Conservation (phyloP, 768 basidiomycete species). For the Cyathus striatus region DNA sequence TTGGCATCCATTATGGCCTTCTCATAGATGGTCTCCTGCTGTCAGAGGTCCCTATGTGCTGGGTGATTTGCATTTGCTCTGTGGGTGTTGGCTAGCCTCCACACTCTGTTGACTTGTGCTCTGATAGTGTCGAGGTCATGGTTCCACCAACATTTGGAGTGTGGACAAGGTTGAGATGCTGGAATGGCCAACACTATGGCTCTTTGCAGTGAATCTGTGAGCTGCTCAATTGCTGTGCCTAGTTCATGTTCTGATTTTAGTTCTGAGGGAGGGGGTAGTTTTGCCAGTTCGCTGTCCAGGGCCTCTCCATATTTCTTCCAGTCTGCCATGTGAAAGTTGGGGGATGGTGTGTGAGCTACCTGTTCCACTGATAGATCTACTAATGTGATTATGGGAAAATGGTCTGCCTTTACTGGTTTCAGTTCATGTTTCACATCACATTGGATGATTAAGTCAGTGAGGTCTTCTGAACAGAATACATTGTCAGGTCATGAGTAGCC, state of each 20-base stretch:
- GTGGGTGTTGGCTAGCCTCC: conserved; percentile 2
- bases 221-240: neutral
- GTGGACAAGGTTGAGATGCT: conserved; percentile 30
- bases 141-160: conserved; percentile 25
- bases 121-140: conserved; percentile 15
- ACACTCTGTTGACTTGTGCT: conserved; percentile 9
- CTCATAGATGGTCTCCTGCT: conserved; percentile 6
- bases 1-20: conserved; percentile 14
- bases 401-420: conserved; percentile 26
- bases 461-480: conserved; percentile 23
- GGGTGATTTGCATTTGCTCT: conserved; percentile 12
- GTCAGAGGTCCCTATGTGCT: conserved; percentile 9
- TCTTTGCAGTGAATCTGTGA: conserved; percentile 6
- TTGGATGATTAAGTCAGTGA: conserved; percentile 10
- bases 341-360: neutral
- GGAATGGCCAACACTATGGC: conserved; percentile 4
- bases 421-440: conserved; percentile 18
- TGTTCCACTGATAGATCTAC: conserved; percentile 14
- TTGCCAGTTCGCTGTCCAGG: conserved; percentile 13
- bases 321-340: conserved; percentile 12
- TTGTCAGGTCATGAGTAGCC: no score
- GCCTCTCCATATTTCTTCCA: conserved; percentile 16
- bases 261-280: neutral
- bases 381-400: conserved; percentile 29
- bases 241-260: conserved; percentile 1